Evolutionary conservation across 108 stramenopile species (phyloP).

Genomic region (Cyclostephanos tholiformis): DNA sequence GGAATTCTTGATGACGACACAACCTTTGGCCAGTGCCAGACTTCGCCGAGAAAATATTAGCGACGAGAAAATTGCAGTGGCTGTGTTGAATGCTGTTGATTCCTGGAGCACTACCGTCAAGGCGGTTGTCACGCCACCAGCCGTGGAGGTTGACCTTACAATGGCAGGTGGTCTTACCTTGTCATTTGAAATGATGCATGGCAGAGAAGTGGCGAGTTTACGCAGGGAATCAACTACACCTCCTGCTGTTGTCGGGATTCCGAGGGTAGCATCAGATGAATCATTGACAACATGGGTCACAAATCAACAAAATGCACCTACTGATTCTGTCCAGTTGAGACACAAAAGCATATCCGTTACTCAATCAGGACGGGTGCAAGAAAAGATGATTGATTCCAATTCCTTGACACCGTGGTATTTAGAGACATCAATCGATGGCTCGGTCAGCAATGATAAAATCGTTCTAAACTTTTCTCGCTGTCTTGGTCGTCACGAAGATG

Average conservation of each 20-base stretch:
- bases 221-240: slow-evolving; percentile 18
- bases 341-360: slow-evolving; percentile 4
- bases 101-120: slow-evolving; percentile 67
- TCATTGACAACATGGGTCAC: slow-evolving; percentile 78
- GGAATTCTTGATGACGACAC: slow-evolving; percentile 67
- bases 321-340: slow-evolving; percentile 31
- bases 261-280: slow-evolving; percentile 33
- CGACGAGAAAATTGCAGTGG: slow-evolving; percentile 71
- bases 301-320: slow-evolving; percentile 16
- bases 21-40: slow-evolving; percentile 82
- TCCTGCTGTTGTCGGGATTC: slow-evolving; percentile 21
- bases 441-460: slow-evolving; percentile 60
- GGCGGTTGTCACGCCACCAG: slow-evolving; percentile 82
- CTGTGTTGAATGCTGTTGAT: slow-evolving; percentile 65
- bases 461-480: slow-evolving; percentile 64
- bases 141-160: slow-evolving; percentile 78
- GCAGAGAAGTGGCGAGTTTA: slow-evolving; percentile 65
- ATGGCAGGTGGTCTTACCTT: slow-evolving; percentile 79
- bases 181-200: slow-evolving; percentile 81
- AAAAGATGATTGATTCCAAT: slow-evolving; percentile 73
- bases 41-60: slow-evolving; percentile 77
- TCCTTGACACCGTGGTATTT: slow-evolving; percentile 78
- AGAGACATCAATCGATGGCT: slow-evolving; percentile 70
- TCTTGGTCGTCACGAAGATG: slow-evolving; percentile 58
- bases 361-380: slow-evolving; percentile 20